Base-by-base conservation (phyloP, 441 rosid species). In the Populus hybrid region DNA sequence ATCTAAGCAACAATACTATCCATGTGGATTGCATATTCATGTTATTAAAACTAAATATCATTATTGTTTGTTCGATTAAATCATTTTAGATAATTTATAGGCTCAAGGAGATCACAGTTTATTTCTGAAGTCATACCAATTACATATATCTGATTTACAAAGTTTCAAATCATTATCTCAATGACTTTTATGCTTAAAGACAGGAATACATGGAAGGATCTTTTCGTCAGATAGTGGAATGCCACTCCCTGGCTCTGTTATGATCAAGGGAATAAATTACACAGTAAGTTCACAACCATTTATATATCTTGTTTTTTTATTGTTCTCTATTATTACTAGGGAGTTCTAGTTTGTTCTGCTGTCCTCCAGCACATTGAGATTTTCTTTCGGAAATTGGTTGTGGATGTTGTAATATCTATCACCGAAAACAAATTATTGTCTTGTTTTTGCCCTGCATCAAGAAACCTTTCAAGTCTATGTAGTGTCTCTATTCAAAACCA, bases 191-290 rank as follows among this genome's bases (percentile, higher is more conserved):
- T 35, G 40, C 69, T 71, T 76, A 64, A 84, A 95, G 97, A 91
- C 89, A 80, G 99, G 99, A 85, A 88, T 94, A 78, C 97, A 91
- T 82, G 99, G 99, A 70, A 86, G 95, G 84, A 89, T 95, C 75
- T 92, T 87, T 87, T 94, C 99, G 71, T 86, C 92, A 42, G 91
- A 90, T 81, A 80, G 83, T 67, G 95, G 95, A 84, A 91, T 87
- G 85, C 97, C 98, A 21, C 84, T 94, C 46, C 97, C 93, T 81
- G 97, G 93, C 6, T 72, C 74, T 71, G 84, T 92, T 81, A 82
- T 73, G 26, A 82, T 94, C 80, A 84, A 83, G 80, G 97, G 94
- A 84, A 91, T 95, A 78, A 89, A 95, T 85, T 88, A 90, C 85
- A 90, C 90, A 83, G 98, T 92, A 78, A 67, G 16, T 73, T 40